Percentiles rank a stretch among this genome's conserved stretches.
phyloP scores from a whole-genome alignment of 345 rosid genomes.

The Hibiscus trionum region DNA sequence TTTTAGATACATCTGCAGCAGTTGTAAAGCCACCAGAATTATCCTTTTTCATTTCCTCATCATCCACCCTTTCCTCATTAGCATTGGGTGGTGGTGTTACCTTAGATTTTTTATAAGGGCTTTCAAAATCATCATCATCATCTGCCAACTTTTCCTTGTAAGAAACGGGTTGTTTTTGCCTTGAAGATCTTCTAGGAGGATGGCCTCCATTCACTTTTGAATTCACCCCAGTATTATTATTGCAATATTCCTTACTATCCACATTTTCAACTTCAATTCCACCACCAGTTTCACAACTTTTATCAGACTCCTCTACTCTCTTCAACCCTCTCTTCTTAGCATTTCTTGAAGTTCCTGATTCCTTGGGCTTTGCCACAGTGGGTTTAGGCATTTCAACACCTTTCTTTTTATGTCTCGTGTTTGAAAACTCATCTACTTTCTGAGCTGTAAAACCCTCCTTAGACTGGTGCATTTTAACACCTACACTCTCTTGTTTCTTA shows the following conservation, averaged over 20 bases:
- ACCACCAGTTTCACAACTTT: slow-evolving; percentile 24
- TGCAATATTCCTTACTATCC: slow-evolving; percentile 17
- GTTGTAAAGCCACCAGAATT: slow-evolving; percentile 24
- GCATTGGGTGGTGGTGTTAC: slow-evolving; percentile 13
- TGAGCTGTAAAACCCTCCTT: slow-evolving; percentile 19
- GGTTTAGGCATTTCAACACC: neutral
- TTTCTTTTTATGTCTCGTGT: neutral
- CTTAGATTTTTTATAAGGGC: slow-evolving; percentile 29
- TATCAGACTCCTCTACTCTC: slow-evolving; percentile 25
- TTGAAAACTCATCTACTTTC: slow-evolving; percentile 22
- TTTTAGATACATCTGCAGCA: slow-evolving; percentile 9
- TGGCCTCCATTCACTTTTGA: slow-evolving; percentile 13
- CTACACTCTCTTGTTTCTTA: slow-evolving; percentile 1
- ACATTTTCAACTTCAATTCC: slow-evolving; percentile 13
- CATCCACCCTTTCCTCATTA: slow-evolving; percentile 8
- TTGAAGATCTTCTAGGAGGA: slow-evolving; percentile 39
- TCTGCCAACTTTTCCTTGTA: slow-evolving; percentile 23
- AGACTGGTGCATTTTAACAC: neutral
- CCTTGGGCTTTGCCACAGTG: neutral
- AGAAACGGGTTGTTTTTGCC: slow-evolving; percentile 37
- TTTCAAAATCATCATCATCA: slow-evolving; percentile 30
- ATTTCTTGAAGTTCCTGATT: slow-evolving; percentile 9
- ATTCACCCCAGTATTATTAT: slow-evolving; percentile 16
- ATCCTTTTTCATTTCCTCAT: slow-evolving; percentile 18
- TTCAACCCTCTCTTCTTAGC: slow-evolving; percentile 31